Conservation (phyloP, 371 early-diverging fungal species). For the Syncephalastrum monosporum region DNA sequence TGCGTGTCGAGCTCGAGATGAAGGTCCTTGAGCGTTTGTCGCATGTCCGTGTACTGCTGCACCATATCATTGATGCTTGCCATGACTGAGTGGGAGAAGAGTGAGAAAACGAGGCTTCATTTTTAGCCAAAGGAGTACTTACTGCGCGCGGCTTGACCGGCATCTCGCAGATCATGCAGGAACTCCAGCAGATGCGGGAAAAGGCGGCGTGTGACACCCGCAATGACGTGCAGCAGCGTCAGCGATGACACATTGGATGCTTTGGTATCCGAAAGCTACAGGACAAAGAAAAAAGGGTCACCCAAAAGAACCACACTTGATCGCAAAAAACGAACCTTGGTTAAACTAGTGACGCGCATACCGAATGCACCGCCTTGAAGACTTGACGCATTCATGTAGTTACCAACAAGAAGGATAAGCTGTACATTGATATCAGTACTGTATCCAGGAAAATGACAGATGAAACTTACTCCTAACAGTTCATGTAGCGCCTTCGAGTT, state of each 20-base stretch:
- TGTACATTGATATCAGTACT: constrained; percentile 22
- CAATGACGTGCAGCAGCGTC: constrained; percentile 49
- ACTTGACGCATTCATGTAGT: constrained; percentile 60
- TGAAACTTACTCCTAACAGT: constrained; percentile 41
- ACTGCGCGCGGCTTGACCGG: constrained; percentile 40
- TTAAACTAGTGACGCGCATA: constrained; percentile 49
- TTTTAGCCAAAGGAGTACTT: constrained; percentile 12
- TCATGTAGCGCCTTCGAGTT: constrained; percentile 40
- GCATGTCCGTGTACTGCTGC: constrained; percentile 30
- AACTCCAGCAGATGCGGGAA: constrained; percentile 46
- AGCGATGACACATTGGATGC: constrained; percentile 36
- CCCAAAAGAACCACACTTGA: neutral
- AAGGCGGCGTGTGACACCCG: constrained; percentile 43
- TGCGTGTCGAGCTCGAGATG: constrained; percentile 19
- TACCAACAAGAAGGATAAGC: constrained; percentile 56
- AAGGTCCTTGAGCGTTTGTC: constrained; percentile 23
- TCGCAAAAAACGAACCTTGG: constrained; percentile 36
- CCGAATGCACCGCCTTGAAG: constrained; percentile 64
- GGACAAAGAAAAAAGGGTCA: neutral
- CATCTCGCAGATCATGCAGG: constrained; percentile 39
- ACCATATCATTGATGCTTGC: constrained; percentile 27
- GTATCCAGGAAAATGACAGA: constrained; percentile 9
- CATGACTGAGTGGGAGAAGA: constrained; percentile 15
- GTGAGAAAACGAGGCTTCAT: neutral
- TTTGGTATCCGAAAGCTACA: constrained; percentile 53